These are phyloP conservation scores for Phylloporus rhodoxanthus DNA, from an alignment of 768 basidiomycete species.

Conservation along the genomic window DNA sequence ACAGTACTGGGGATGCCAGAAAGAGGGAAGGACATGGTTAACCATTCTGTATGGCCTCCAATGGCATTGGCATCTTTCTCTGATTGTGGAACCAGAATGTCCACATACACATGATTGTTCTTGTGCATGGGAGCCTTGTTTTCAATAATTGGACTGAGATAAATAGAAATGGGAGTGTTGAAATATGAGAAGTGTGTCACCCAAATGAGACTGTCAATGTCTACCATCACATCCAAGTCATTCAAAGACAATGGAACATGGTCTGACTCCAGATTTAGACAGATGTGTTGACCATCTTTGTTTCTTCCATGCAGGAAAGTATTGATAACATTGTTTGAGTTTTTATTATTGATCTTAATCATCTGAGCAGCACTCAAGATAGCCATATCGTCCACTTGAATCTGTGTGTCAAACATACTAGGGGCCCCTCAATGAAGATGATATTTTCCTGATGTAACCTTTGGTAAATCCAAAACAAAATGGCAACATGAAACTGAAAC, in stretches of 20 bases:
- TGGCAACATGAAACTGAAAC: background rate
- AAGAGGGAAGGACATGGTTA: constrained; percentile 2
- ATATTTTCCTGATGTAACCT: background rate
- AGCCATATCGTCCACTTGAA: background rate
- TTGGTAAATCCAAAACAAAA: background rate
- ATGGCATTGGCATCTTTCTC: background rate
- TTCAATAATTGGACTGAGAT: background rate
- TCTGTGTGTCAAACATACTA: background rate
- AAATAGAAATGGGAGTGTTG: background rate
- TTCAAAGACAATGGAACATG: background rate
- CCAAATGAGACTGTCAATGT: constrained; percentile 20
- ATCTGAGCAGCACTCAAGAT: constrained; percentile 4
- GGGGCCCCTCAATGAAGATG: background rate
- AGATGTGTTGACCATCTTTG: background rate
- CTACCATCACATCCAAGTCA: background rate
- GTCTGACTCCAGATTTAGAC: constrained; percentile 4
- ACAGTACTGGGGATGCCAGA: background rate
- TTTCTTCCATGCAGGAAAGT: constrained; percentile 2
- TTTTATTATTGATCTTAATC: background rate
- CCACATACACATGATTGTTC: constrained; percentile 16
- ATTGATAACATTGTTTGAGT: background rate
- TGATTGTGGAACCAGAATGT: constrained; percentile 11
- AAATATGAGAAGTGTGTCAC: background rate
- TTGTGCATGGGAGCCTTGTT: constrained; percentile 6
- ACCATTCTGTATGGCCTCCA: constrained; percentile 7